Evolutionary conservation across 2,329 filamentous ascomycete genomes (phyloP).

Genomic region (Diaporthe humulicola): DNA sequence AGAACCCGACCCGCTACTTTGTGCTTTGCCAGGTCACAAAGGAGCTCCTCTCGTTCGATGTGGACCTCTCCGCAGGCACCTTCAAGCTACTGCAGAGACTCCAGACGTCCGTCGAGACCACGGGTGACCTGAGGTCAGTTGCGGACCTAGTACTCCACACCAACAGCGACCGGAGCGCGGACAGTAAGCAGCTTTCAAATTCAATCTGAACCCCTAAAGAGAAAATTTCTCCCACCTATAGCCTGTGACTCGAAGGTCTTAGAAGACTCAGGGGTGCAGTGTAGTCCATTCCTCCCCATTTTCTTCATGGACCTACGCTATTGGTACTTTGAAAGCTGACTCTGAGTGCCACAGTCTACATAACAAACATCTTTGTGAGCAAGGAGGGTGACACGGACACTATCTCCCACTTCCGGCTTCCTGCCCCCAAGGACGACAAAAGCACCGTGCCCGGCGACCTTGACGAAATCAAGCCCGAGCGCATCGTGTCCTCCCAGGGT

Average conservation of each 20-base stretch:
- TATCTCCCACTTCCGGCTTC: conserved; percentile 59
- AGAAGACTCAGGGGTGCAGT: too few relatives aligned
- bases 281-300: too few relatives aligned
- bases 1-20: conserved; percentile 59
- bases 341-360: conserved; percentile 51
- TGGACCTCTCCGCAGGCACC: conserved; percentile 49
- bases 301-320: too few relatives aligned
- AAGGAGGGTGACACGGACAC: conserved; percentile 54
- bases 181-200: conserved; percentile 41
- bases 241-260: too few relatives aligned
- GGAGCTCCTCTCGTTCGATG: conserved; percentile 57
- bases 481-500: conserved; percentile 51
- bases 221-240: too few relatives aligned
- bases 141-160: conserved; percentile 58
- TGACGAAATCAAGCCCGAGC: conserved; percentile 47
- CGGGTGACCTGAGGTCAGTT: conserved; percentile 51
- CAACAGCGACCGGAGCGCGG: conserved; percentile 41
- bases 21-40: conserved; percentile 61
- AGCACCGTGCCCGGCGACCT: conserved; percentile 47
- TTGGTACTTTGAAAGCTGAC: too few relatives aligned
- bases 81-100: conserved; percentile 53
- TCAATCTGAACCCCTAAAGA: too few relatives aligned
- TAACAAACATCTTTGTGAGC: conserved; percentile 63
- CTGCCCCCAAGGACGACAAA: conserved; percentile 38
- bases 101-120: conserved; percentile 53